These are phyloP conservation scores for Vaccinium darrowii DNA, from an alignment of 148 eudicot genomes.

Conservation along the genomic window DNA sequence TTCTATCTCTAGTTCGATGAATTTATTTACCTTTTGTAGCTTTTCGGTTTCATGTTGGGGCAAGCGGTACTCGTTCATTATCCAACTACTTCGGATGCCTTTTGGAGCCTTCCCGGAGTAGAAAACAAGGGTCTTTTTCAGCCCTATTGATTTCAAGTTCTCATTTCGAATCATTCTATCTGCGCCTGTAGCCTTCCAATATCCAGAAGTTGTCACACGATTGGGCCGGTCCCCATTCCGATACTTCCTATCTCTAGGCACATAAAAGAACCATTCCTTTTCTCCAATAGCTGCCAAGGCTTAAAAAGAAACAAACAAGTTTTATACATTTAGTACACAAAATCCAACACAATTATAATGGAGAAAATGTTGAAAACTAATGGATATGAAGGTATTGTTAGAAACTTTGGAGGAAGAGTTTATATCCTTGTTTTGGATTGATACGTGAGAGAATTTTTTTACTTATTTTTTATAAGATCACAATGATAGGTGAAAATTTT, in stretches of 20 bases:
- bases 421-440: neutral
- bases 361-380: neutral
- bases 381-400: neutral
- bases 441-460: neutral
- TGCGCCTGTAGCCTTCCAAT: constrained; percentile 94
- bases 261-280: constrained; percentile 92
- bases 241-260: constrained; percentile 85
- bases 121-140: constrained; percentile 88
- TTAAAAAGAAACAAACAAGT: constrained; percentile 12
- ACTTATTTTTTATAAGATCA: too few relatives aligned
- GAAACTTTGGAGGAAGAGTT: neutral
- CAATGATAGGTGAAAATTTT: neutral
- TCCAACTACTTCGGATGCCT: constrained; percentile 87
- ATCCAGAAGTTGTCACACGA: constrained; percentile 82
- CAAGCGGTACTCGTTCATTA: constrained; percentile 90
- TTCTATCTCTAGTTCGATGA: neutral
- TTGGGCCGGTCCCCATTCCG: constrained; percentile 88
- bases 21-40: constrained; percentile 63
- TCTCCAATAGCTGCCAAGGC: constrained; percentile 93
- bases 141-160: constrained; percentile 56
- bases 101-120: constrained; percentile 89
- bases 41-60: constrained; percentile 88
- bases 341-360: constrained; percentile 16
- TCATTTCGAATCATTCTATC: constrained; percentile 78
- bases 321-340: neutral